Evolutionary conservation across 2,329 filamentous ascomycete species (phyloP).

Genomic region (Hysterium pulicare): DNA sequence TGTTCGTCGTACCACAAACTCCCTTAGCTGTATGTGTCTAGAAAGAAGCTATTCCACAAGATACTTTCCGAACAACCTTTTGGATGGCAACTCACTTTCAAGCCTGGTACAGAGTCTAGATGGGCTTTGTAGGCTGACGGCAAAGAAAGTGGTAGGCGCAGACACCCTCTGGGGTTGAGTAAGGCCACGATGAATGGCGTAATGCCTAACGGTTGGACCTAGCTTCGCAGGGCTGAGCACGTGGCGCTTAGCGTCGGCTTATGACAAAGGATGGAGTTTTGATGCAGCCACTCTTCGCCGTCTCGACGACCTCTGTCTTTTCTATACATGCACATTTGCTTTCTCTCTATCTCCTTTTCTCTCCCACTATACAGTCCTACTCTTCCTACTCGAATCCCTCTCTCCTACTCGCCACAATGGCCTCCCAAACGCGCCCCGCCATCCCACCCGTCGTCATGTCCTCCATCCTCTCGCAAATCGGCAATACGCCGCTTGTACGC

Average conservation of each 20-base stretch:
- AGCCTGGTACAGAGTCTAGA: no score
- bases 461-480: constrained; percentile 82
- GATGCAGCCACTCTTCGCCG: not conserved
- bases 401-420: constrained; percentile 35
- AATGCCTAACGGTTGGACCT: no score
- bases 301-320: not conserved
- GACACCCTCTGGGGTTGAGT: no score
- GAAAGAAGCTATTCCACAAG: no score
- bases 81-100: no score
- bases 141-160: no score
- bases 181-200: not conserved
- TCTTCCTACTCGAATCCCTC: constrained; percentile 4
- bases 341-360: not conserved
- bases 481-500: constrained; percentile 91
- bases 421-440: constrained; percentile 47
- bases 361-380: not conserved
- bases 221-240: not conserved
- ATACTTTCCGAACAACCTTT: no score
- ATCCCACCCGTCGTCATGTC: constrained; percentile 57
- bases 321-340: not conserved
- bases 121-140: no score
- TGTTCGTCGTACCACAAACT: no score
- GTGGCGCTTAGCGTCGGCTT: not conserved
- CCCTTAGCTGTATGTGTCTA: no score
- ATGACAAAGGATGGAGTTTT: no score